Evolutionary conservation across 331 rosid species (phyloP).

Genomic region (Erythrophleum ivorense): DNA sequence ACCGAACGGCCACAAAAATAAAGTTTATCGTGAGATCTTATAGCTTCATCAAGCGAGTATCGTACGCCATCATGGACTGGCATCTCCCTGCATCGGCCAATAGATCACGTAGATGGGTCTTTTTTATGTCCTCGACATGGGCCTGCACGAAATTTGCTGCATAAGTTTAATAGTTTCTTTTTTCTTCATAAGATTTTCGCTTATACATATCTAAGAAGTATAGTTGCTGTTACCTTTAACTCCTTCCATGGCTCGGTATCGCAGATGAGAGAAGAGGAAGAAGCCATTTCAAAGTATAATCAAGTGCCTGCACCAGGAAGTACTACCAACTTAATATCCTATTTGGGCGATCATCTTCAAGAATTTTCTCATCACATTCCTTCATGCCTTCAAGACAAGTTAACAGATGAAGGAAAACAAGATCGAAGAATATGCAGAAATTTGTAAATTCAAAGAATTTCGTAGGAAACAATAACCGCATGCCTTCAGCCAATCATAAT

Average conservation of each 20-base stretch:
- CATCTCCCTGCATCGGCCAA: conserved; percentile 56
- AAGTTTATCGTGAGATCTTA: not conserved
- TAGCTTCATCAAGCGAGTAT: not conserved
- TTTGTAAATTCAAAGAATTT: not conserved
- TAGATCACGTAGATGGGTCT: conserved; percentile 66
- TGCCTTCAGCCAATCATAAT: not conserved
- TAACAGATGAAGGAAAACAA: too few species aligned
- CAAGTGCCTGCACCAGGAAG: conserved; percentile 1
- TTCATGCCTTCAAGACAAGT: not conserved
- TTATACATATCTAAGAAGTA: not conserved
- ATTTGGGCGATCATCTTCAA: not conserved
- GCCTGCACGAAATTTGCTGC: conserved; percentile 39
- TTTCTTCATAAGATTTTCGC: not conserved
- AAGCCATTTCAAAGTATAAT: conserved; percentile 30
- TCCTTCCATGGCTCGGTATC: conserved; percentile 42
- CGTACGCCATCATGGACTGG: conserved; percentile 66
- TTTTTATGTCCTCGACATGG: conserved; percentile 56
- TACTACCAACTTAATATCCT: not conserved
- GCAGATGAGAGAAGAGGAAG: conserved; percentile 35
- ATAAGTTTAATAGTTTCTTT: not conserved
- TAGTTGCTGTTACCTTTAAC: conserved; percentile 30
- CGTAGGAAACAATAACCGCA: not conserved
- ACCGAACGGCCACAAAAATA: not conserved
- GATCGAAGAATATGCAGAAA: not conserved
- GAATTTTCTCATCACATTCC: not conserved